Percentiles rank a stretch among this genome's conserved stretches.
Evolutionary conservation across 345 rosid species (phyloP).

Genomic region (Noccaea caerulescens): DNA sequence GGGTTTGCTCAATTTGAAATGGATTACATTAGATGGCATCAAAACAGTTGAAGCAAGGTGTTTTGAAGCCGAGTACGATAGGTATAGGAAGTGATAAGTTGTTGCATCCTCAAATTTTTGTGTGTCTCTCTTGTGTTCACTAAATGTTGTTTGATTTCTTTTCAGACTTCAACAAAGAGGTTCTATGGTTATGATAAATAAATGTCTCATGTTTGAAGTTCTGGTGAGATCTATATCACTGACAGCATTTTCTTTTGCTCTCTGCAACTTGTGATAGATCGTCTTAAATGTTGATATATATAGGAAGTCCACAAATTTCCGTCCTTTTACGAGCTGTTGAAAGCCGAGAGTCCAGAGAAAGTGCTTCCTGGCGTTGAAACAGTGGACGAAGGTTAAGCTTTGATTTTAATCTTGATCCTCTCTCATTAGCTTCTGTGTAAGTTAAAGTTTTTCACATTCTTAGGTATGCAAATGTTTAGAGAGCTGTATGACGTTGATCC

Average conservation of each 20-base stretch:
- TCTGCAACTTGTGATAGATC: constrained; percentile 6
- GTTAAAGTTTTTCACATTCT: not conserved
- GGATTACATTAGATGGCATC: constrained; percentile 47
- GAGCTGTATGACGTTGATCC: constrained; percentile 27
- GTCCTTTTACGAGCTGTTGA: constrained; percentile 65
- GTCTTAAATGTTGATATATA: constrained; percentile 36
- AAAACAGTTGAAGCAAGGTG: constrained; percentile 60
- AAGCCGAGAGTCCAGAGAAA: constrained; percentile 56
- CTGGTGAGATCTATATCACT: constrained; percentile 52
- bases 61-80: constrained; percentile 41
- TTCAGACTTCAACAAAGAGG: constrained; percentile 55
- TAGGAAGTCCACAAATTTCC: constrained; percentile 52
- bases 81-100: constrained; percentile 43
- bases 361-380: constrained; percentile 70
- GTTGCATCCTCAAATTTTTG: not conserved
- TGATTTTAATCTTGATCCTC: not conserved
- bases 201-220: constrained; percentile 61
- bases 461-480: constrained; percentile 35
- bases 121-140: constrained; percentile 7
- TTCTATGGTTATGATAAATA: constrained; percentile 57
- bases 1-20: constrained; percentile 17
- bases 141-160: constrained; percentile 41
- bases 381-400: constrained; percentile 61
- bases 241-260: constrained; percentile 9
- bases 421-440: not conserved